A percentile compares a stretch with the other conserved stretches of the same genome.
Conservation (phyloP, 2,329 filamentous ascomycete species). For the Pseudopithomyces maydicus region DNA sequence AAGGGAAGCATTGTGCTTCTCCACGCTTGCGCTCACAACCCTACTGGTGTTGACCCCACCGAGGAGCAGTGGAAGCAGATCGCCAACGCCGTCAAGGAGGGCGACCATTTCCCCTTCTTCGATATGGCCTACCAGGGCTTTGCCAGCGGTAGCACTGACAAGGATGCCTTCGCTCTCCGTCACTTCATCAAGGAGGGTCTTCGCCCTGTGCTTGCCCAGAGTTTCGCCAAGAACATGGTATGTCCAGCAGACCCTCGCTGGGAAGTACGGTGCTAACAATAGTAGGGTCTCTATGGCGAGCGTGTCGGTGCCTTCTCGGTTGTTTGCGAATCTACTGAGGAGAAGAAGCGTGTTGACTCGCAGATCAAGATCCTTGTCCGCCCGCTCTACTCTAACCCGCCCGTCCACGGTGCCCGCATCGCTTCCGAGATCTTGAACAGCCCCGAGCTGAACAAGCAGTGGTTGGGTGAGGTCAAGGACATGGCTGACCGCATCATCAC, state of each 20-base stretch:
- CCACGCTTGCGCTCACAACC: slow-evolving; percentile 98
- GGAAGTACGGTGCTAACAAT: not conserved
- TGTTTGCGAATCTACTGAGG: slow-evolving; percentile 80
- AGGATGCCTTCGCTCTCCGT: slow-evolving; percentile 90
- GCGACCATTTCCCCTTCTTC: slow-evolving; percentile 93
- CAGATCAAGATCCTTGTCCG: slow-evolving; percentile 98
- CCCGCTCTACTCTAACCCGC: slow-evolving; percentile 97
- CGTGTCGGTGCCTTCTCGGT: slow-evolving; percentile 97
- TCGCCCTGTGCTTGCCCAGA: slow-evolving; percentile 85
- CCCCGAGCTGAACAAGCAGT: slow-evolving; percentile 83
- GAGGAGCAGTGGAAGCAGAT: slow-evolving; percentile 92
- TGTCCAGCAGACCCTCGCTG: slow-evolving; percentile 20
- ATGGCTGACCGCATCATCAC: slow-evolving; percentile 99
- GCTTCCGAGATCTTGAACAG: slow-evolving; percentile 91
- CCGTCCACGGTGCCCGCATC: slow-evolving; percentile 93
- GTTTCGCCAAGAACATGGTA: slow-evolving; percentile 99
- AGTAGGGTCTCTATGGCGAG: slow-evolving; percentile 92
- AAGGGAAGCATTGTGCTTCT: slow-evolving; percentile 88
- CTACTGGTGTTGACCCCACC: slow-evolving; percentile 93
- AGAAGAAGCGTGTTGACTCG: slow-evolving; percentile 94
- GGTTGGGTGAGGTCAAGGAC: slow-evolving; percentile 94
- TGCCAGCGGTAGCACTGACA: slow-evolving; percentile 87
- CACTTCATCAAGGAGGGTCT: slow-evolving; percentile 94
- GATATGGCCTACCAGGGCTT: slow-evolving; percentile 99
- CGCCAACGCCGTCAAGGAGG: slow-evolving; percentile 81